phyloP scores from a whole-genome alignment of 352 stramenopile species.

The Pythium brassicae region DNA sequence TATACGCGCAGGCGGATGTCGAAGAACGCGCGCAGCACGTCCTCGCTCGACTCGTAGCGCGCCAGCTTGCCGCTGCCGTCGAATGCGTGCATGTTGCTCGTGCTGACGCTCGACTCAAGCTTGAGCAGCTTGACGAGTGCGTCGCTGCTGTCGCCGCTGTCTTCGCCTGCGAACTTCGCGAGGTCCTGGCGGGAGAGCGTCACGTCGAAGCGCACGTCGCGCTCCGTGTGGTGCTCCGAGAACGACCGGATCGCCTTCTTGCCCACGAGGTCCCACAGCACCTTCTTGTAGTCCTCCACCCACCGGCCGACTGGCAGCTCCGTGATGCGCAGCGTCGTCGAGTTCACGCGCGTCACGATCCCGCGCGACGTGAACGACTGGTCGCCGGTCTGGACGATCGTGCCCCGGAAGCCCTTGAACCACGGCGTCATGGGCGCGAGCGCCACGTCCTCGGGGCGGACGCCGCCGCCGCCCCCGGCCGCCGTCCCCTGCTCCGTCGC shows the following conservation, averaged over 20 bases:
- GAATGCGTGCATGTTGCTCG: slow-evolving; percentile 98
- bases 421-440: slow-evolving; percentile 89
- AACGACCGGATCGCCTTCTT: slow-evolving; percentile 89
- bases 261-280: slow-evolving; percentile 90
- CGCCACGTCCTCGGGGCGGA: slow-evolving; percentile 21
- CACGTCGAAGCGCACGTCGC: slow-evolving; percentile 80
- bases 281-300: slow-evolving; percentile 99
- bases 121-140: slow-evolving; percentile 92
- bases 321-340: slow-evolving; percentile 93
- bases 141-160: slow-evolving; percentile 24
- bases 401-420: slow-evolving; percentile 95
- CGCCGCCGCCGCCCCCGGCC: slow-evolving; percentile 28
- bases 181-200: slow-evolving; percentile 73
- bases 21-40: slow-evolving; percentile 95
- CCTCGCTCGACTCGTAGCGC: slow-evolving; percentile 88
- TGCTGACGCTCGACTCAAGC: slow-evolving; percentile 91
- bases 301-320: slow-evolving; percentile 97
- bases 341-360: slow-evolving; percentile 71
- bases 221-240: slow-evolving; percentile 97
- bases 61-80: slow-evolving; percentile 87
- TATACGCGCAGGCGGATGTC: slow-evolving; percentile 90
- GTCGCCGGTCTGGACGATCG: slow-evolving; percentile 68
- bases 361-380: slow-evolving; percentile 77
- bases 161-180: slow-evolving; percentile 58
- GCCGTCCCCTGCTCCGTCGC: slow-evolving; percentile 48